Base-by-base conservation (phyloP, 2,329 filamentous ascomycete genomes). In the Thelonectria discophora region DNA sequence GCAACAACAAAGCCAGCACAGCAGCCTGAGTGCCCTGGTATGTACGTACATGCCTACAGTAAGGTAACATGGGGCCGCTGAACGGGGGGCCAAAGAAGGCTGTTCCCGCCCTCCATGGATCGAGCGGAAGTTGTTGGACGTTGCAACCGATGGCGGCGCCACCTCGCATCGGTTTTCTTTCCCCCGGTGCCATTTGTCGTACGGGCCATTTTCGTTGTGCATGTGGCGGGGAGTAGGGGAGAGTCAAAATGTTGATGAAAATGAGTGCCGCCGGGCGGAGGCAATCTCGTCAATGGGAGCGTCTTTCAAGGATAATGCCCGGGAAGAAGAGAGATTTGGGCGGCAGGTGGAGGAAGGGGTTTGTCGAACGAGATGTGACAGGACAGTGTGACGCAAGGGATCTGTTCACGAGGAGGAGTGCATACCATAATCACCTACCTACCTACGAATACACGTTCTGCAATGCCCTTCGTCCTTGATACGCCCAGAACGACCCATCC, bases 321-420 rank as follows among this genome's bases (percentile, higher is more conserved):
- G 50, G 12, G 43, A 8, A 17, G 3, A 6, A n/a, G 46, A 45
- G n/a, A n/a, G n/a, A n/a, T n/a, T 49, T 37, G 6, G 9, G 9
- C 18, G 43, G 45, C 50, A 60, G 51, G 51, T 55, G 46, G 39
- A 55, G 34, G 51, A 30, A 45, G 45, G 21, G 45, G 4, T 50
- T 60, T 39, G 30, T 32, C n/a, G n/a, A n/a, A n/a, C n/a, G n/a
- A n/a, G 39, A 20, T 20, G 37, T 34, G 20, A 40, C 30, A 40
- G 34, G 21, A 8, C 51, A n/a, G n/a, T 24, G 51, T 20, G 45
- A n/a, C 18, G 43, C 15, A 24, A n/a, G 17, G 46, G 53, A 55
- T 48, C 53, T n/a, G 34, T 17, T 48, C 43, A 45, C 9, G 34
- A 51, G 21, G n/a, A 32, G 21, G 17, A 39, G 24, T 10, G 42